Conservation (phyloP, 2,329 filamentous ascomycete species). For the Coleophoma eucalyptorum region DNA sequence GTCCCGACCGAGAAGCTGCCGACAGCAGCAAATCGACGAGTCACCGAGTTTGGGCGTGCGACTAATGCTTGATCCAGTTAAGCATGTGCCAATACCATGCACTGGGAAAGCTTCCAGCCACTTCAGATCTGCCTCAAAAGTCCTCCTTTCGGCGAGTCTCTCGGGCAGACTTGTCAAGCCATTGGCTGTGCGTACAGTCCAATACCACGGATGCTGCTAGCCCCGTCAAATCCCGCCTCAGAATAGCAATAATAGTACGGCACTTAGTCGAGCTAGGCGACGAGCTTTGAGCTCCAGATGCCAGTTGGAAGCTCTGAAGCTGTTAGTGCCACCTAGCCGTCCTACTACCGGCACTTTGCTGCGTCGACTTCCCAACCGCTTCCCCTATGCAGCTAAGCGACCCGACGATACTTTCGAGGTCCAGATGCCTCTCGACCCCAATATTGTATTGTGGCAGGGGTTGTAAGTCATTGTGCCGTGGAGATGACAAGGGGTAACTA, state of each 20-base stretch:
- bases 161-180: not conserved
- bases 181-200: not conserved
- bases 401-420: not conserved
- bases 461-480: not conserved
- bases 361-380: not conserved
- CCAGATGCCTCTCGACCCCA: not conserved
- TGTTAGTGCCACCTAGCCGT: not conserved
- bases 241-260: not conserved
- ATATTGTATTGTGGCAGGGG: not conserved
- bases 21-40: not conserved
- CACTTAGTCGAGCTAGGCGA: not conserved
- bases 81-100: too few species aligned
- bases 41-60: not conserved
- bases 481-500: not conserved
- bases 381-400: not conserved
- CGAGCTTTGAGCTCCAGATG: constrained; percentile 2
- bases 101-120: not conserved
- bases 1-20: not conserved
- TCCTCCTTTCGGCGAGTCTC: constrained; percentile 3
- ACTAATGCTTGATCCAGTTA: not conserved
- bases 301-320: constrained; percentile 1
- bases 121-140: constrained; percentile 4
- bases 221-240: constrained; percentile 2
- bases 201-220: not conserved
- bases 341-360: not conserved